These are phyloP conservation scores for Fusarium longipes DNA, from an alignment of 2,329 filamentous ascomycete species.

Conservation along the genomic window DNA sequence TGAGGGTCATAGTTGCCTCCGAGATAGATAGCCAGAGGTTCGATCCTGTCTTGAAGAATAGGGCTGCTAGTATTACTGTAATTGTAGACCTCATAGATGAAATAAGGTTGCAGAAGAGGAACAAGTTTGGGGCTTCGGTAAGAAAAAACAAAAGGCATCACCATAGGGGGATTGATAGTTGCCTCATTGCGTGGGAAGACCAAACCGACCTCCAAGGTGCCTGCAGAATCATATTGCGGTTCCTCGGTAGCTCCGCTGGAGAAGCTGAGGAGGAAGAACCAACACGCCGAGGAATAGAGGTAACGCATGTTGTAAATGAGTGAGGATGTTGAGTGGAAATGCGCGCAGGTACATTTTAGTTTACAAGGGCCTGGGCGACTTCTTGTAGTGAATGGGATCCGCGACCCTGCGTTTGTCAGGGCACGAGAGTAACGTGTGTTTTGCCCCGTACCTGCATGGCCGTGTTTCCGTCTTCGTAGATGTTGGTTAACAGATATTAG, in stretches of 20 bases:
- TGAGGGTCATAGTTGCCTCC: neutral
- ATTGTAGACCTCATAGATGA: neutral
- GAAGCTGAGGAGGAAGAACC: neutral
- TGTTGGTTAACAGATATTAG: conserved; percentile 4
- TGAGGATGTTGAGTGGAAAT: neutral
- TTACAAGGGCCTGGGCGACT: neutral
- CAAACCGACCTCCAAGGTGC: neutral
- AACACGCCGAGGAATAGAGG: conserved; percentile 4
- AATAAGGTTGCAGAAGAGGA: neutral
- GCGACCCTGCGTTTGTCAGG: neutral
- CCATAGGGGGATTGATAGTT: neutral
- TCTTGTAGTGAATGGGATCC: conserved; percentile 1
- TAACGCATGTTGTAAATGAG: neutral
- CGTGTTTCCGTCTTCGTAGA: conserved; percentile 6
- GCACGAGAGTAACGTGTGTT: neutral
- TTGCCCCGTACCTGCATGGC: neutral
- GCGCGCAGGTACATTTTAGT: neutral
- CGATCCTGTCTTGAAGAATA: neutral
- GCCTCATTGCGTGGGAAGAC: conserved; percentile 19
- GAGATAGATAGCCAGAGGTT: neutral
- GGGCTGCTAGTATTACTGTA: neutral
- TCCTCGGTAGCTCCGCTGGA: neutral
- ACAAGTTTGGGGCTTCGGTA: neutral
- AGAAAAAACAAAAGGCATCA: conserved; percentile 5
- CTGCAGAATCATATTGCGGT: neutral